These are phyloP conservation scores for Colletotrichum sp. DNA, from an alignment of 2,329 filamentous ascomycete genomes.

Conservation along the genomic window DNA sequence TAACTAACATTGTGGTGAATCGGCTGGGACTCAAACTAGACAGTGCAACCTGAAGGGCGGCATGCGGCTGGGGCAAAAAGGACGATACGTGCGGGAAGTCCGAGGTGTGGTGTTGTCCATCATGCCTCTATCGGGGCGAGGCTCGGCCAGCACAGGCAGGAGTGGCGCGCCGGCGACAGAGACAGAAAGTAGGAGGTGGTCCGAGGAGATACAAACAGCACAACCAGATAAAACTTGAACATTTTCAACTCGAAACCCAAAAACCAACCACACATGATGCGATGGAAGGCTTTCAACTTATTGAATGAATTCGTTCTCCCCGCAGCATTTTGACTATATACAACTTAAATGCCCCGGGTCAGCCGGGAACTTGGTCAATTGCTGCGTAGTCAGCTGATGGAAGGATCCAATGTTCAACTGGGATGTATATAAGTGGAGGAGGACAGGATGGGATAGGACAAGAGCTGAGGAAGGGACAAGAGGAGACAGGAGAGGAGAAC, in stretches of 20 bases:
- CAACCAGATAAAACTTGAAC: slow-evolving; percentile 5
- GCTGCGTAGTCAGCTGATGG: neutral
- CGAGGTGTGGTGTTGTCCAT: neutral
- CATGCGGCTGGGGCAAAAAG: neutral
- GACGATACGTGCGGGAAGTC: neutral
- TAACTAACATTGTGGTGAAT: neutral
- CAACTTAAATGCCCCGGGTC: neutral
- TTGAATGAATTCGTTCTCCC: neutral
- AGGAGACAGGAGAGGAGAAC: neutral
- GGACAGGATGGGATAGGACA: neutral
- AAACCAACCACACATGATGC: neutral
- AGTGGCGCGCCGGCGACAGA: neutral
- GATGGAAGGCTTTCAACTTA: neutral
- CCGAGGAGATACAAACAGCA: neutral
- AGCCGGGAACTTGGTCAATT: neutral
- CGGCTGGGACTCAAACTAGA: neutral
- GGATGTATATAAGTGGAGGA: neutral
- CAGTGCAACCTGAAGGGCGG: neutral
- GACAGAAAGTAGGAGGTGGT: neutral
- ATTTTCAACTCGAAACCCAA: neutral
- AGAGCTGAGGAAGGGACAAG: neutral
- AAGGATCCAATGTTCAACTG: neutral
- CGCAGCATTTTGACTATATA: neutral
- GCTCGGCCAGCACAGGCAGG: neutral
- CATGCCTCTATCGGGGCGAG: slow-evolving; percentile 15